Evolutionary conservation across 2,329 filamentous ascomycete species (phyloP), one percentile per base, ranked within the genome.

Genomic region (Xylaria sp.): DNA sequence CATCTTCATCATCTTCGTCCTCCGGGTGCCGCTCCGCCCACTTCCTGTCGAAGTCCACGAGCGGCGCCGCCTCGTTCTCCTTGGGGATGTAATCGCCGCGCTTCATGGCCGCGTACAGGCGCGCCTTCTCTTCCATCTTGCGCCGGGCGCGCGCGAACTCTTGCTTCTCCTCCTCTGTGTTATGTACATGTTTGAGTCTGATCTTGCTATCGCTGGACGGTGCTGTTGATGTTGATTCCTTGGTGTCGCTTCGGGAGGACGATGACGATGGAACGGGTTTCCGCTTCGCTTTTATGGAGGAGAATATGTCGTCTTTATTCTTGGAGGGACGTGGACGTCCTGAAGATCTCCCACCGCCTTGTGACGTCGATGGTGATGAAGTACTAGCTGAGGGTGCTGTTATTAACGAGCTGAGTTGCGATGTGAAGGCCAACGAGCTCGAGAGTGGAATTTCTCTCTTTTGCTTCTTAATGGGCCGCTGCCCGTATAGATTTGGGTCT

Each of bases 41-140:
- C 82, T 98, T 99, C 69, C 91, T 87, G 81, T 98, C 96, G 80
- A 99, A 99, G 82, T 99, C 95, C 2, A 99, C 91, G 29, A 97
- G 87, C 27, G 88, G 86, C 73, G 90, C 88, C 50, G 88, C 83
- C 74, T 88, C 84, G 77, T 91, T 87, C 72, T 92, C 87, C 64
- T 86, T 86, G 18, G 87, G 84, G n/a, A 93, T 84, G 79, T 93
- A 90, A 77, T 97, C 91, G n/a, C 95, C 94, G 40, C 92, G 87
- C 81, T 97, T 97, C 89, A 99, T 91, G 44, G 93, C 92, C 6
- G 92, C 90, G 80, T 99, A 99, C 1, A 96, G 82, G 4, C 92
- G 88, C 3, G 93, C 93, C 81, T 99, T 99, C 82, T 94, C 91
- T 77, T 97, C 91, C 91, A 99, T 93, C 77, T 90, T 92, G 72